Percentiles rank a stretch among this genome's conserved stretches.
Conservation (phyloP, 106 monocot species). For the Xerophyta viscosa region DNA sequence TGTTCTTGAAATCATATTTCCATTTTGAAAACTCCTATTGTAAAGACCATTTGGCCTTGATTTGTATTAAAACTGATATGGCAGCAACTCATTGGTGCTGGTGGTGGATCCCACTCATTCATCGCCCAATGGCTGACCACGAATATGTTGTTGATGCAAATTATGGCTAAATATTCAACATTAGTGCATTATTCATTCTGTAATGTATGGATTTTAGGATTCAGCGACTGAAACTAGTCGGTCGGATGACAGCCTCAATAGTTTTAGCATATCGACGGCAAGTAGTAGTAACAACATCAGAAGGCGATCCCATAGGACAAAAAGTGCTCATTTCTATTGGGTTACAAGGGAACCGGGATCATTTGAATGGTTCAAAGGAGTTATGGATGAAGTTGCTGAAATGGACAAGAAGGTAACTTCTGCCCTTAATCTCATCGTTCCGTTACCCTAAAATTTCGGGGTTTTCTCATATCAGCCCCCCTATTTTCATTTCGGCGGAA, state of each 20-base stretch:
- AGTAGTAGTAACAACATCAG: slow-evolving; percentile 25
- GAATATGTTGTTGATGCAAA: too few species aligned
- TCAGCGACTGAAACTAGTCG: slow-evolving; percentile 50
- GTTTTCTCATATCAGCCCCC: too few species aligned
- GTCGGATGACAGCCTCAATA: slow-evolving; percentile 49
- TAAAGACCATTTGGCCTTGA: too few species aligned
- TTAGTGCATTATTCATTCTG: too few species aligned
- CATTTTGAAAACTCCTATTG: neutral
- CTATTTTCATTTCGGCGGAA: too few species aligned
- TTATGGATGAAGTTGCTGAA: slow-evolving; percentile 88
- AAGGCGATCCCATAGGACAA: slow-evolving; percentile 54
- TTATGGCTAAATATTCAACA: too few species aligned
- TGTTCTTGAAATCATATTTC: neutral
- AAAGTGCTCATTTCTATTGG: slow-evolving; percentile 80
- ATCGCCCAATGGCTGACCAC: too few species aligned
- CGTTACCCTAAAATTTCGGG: too few species aligned
- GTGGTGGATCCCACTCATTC: too few species aligned
- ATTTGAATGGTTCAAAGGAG: slow-evolving; percentile 95
- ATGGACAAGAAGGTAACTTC: slow-evolving; percentile 78
- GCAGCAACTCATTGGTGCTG: too few species aligned
- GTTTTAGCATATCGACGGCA: slow-evolving; percentile 30
- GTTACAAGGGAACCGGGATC: slow-evolving; percentile 76
- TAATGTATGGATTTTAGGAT: slow-evolving; percentile 26
- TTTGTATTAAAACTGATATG: too few species aligned
- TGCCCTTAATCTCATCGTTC: too few species aligned